These are phyloP conservation scores for Leishmania arabica DNA, from an alignment of 208 protist species.

Conservation along the genomic window DNA sequence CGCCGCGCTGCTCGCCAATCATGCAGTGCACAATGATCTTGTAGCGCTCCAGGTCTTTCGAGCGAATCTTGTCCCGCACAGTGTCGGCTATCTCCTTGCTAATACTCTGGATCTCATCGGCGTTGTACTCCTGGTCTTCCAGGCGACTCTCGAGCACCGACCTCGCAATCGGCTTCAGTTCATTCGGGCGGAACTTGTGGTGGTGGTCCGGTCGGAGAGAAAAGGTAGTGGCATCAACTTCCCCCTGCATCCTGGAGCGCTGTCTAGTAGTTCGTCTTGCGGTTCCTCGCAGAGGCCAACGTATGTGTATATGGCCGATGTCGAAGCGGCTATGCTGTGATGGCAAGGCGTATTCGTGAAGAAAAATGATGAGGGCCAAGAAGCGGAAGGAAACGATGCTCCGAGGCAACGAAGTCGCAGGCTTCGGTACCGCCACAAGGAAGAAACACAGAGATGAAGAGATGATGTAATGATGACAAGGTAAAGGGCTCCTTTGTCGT, in stretches of 20 bases:
- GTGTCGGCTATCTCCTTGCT: conserved; percentile 94
- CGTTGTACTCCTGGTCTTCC: conserved; percentile 89
- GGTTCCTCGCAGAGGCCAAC: background rate
- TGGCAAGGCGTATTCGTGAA: background rate
- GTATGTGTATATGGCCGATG: background rate
- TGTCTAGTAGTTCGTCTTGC: background rate
- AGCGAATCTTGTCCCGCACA: conserved; percentile 83
- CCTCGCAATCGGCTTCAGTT: conserved; percentile 82
- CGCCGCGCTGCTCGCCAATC: conserved; percentile 93
- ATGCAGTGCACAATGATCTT: conserved; percentile 94
- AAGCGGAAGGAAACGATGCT: background rate
- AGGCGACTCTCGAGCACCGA: conserved; percentile 76
- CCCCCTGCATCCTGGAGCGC: conserved; percentile 48
- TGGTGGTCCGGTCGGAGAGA: conserved; percentile 89
- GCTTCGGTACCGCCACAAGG: background rate
- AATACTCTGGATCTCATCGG: conserved; percentile 90
- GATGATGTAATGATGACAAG: background rate
- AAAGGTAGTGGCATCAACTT: conserved; percentile 79
- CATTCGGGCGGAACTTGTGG: conserved; percentile 82
- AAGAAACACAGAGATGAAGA: background rate
- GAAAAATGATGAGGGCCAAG: background rate
- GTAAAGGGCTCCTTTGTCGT: background rate
- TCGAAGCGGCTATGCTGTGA: background rate
- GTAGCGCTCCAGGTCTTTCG: conserved; percentile 90
- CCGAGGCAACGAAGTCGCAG: background rate